Evolutionary conservation across 495 filamentous ascomycete genomes (phyloP).

Genomic region (Podospora bellae-mahoneyi): DNA sequence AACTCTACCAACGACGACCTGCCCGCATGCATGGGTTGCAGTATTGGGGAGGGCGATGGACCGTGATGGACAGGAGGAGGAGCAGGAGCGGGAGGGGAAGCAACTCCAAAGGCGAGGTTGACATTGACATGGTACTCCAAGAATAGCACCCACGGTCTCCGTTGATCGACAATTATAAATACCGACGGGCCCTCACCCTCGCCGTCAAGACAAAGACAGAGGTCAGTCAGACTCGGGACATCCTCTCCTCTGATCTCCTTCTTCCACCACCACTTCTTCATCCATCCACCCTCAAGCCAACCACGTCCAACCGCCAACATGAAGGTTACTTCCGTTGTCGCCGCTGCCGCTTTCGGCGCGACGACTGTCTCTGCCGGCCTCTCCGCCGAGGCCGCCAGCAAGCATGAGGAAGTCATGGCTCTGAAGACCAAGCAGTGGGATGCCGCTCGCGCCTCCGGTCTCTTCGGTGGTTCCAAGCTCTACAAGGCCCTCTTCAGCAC

Average conservation of each 20-base stretch:
- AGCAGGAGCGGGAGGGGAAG: not conserved
- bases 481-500: slow-evolving; percentile 33
- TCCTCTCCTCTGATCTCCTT: not conserved
- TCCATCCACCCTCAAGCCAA: not conserved
- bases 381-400: slow-evolving; percentile 7
- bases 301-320: slow-evolving; percentile 7
- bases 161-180: slow-evolving; percentile 4
- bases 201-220: not conserved
- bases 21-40: not conserved
- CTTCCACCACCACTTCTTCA: not conserved
- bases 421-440: slow-evolving; percentile 19
- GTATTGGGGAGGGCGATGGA: not conserved
- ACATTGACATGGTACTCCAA: not conserved
- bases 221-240: slow-evolving; percentile 2
- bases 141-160: not conserved
- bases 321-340: slow-evolving; percentile 17
- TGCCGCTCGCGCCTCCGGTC: slow-evolving; percentile 1
- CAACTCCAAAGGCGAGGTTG: not conserved
- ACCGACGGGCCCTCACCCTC: not conserved
- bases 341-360: slow-evolving; percentile 21
- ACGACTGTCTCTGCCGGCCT: slow-evolving; percentile 20
- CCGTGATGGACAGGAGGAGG: too few species aligned
- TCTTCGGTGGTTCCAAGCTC: slow-evolving; percentile 34
- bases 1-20: not conserved
- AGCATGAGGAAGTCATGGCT: slow-evolving; percentile 21